Base-by-base conservation (phyloP, 2,329 filamentous ascomycete species). In the Pseudogymnoascus sp. region DNA sequence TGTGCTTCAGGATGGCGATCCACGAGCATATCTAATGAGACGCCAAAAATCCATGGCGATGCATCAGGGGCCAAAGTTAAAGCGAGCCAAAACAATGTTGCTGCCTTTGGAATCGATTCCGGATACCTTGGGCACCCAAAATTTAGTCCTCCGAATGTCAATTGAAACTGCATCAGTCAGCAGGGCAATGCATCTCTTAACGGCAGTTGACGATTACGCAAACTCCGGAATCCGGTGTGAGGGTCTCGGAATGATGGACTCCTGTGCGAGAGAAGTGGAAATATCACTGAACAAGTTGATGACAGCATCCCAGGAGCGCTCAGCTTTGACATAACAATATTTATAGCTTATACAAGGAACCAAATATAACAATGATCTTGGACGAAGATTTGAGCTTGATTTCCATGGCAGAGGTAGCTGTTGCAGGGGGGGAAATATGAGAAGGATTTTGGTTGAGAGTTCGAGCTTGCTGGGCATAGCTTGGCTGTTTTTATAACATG, bases 11-110 rank as follows among this genome's bases (percentile, higher is more conserved):
- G 68, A 71, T 63, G 67, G 65, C 10, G 72, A 74, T 61, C 70
- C 71, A 18, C 68, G 70, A 61, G 69, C 69, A 8, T 73, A 74
- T 61, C 59, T 72, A 14, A 73, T 74, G 64, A 70, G 66, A 62
- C 64, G 66, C 31, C 71, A 70, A 60, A 69, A 66, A 31, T 71
- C 69, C 2, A 61, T 67, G 28, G 50, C 62, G 8, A 34, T 60
- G n/a, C 66, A 65, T n/a, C 61, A 36, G 2, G 62, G 53, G 16
- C 37, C 56, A 16, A 70, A 68, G 36, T 44, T 69, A 40, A 69
- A 66, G 28, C 65, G 71, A 14, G 64, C 66, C 12, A 72, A 72
- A 44, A 69, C 70, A 11, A 65, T 60, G 16, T 67, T 68, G 21
- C 66, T 73, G 6, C 71, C 71, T 16, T 59, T 73, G 10, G 71